Base-by-base conservation (phyloP, 2,329 filamentous ascomycete genomes). In the Polytolypa hystricis region DNA sequence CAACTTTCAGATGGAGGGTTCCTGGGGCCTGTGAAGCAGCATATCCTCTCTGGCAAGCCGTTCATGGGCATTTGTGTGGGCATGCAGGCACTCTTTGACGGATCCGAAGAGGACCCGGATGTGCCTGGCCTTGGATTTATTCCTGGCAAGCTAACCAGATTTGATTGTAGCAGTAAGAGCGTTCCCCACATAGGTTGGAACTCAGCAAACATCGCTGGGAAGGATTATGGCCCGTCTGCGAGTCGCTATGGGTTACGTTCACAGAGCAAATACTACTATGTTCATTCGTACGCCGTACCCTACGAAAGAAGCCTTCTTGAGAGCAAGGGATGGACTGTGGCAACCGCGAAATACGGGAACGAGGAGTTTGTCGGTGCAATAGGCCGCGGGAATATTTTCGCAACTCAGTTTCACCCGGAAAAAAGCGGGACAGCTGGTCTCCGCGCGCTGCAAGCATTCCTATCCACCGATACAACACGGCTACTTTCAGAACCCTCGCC, bases 121-220 rank as follows among this genome's bases (percentile, higher is more conserved):
- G 77, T 84, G 10, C 62, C 77, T 2, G 91, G 91, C 1, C 66
- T 98, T 32, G 81, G 80, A 4, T 30, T 93, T 18, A 77, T 96
- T 43, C 77, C 79, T 30, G 74, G 73, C 26, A 66, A 64, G 8
- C 72, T 98, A 45, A 70, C 75, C 54, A 79, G 79, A 42, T 98
- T 98, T 64, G 67, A 84, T 55, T 77, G 84, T 56, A 58, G 62
- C 20, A 66, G 74, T 51, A 96, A 96, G 65, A 79, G 86, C 25
- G 93, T 98, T n/a, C 91, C 91, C 26, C 93, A 98, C 64, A 98
- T 98, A 58, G 91, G 91, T 38, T 98, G 91, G 91, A 98, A 98
- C 62, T 86, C 79, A 48, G 91, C 93, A 30, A 79, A 79, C 50
- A 61, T 43, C 50, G 60, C 42, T 47, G 64, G 51, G 42, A 65